Conservation (phyloP, 345 rosid genomes). For the Citrus glauca region DNA sequence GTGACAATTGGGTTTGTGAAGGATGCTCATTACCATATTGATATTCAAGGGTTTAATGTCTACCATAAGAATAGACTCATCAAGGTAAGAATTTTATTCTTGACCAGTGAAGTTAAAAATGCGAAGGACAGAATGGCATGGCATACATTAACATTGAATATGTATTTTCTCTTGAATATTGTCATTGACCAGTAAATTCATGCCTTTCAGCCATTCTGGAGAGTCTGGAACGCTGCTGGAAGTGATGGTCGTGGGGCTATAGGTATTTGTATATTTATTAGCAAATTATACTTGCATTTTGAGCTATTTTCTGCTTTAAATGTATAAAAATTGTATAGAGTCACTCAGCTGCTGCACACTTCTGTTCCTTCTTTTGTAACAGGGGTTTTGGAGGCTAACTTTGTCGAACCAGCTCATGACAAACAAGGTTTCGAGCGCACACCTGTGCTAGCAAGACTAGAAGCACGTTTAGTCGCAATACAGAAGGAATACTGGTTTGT, state of each 20-base stretch:
- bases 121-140: neutral
- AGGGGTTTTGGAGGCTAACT: constrained; percentile 74
- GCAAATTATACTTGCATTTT: neutral
- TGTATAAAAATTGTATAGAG: no score
- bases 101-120: neutral
- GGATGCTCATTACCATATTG: constrained; percentile 68
- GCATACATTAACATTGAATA: neutral
- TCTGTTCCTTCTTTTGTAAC: neutral
- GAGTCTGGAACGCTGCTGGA: constrained; percentile 84
- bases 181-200: neutral
- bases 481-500: constrained; percentile 63
- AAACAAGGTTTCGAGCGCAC: constrained; percentile 86
- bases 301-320: neutral
- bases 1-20: constrained; percentile 73
- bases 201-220: constrained; percentile 69
- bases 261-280: constrained; percentile 30
- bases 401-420: constrained; percentile 83
- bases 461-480: constrained; percentile 34
- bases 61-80: constrained; percentile 81
- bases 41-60: constrained; percentile 79
- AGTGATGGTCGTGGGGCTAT: constrained; percentile 81
- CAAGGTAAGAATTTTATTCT: constrained; percentile 38
- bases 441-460: constrained; percentile 48
- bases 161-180: neutral
- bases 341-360: neutral